Percentiles rank a stretch among this genome's conserved stretches.
phyloP scores from a whole-genome alignment of 225 moss, liverwort and hornwort genomes.

The Pseudoscleropodium purum region DNA sequence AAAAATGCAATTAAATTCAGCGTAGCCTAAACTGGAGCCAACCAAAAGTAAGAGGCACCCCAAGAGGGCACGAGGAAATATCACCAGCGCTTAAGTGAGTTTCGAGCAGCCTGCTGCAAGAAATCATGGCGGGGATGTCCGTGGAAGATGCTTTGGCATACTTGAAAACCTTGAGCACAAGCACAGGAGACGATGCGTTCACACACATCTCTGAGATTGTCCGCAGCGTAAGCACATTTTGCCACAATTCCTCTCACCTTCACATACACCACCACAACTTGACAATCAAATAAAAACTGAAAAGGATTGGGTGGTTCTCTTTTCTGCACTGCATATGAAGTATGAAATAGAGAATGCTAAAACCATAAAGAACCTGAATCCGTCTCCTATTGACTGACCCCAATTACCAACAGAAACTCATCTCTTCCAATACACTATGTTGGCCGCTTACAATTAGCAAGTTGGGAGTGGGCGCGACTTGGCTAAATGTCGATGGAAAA shows the following conservation, averaged over 20 bases:
- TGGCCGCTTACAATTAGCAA: background rate
- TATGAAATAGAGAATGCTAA: background rate
- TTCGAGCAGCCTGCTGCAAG: background rate
- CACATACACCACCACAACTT: background rate
- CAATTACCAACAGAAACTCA: background rate
- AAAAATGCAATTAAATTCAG: background rate
- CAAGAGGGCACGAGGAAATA: background rate
- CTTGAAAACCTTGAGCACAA: constrained; percentile 70
- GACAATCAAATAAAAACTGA: background rate
- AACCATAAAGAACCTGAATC: background rate
- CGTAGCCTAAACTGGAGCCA: background rate
- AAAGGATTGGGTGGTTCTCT: background rate
- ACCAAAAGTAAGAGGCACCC: background rate
- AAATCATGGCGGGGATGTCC: constrained; percentile 35
- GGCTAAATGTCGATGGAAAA: background rate
- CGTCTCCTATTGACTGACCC: background rate
- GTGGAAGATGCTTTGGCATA: constrained; percentile 75
- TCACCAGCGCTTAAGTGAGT: background rate
- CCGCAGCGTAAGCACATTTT: constrained; percentile 43
- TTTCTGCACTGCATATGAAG: background rate
- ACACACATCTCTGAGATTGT: constrained; percentile 81
- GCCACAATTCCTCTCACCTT: background rate
- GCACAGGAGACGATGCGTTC: constrained; percentile 64
- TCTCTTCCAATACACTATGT: background rate
- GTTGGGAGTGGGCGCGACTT: no score